Conservation (phyloP, 2,329 filamentous ascomycete genomes). For the Nigrospora oryzae region DNA sequence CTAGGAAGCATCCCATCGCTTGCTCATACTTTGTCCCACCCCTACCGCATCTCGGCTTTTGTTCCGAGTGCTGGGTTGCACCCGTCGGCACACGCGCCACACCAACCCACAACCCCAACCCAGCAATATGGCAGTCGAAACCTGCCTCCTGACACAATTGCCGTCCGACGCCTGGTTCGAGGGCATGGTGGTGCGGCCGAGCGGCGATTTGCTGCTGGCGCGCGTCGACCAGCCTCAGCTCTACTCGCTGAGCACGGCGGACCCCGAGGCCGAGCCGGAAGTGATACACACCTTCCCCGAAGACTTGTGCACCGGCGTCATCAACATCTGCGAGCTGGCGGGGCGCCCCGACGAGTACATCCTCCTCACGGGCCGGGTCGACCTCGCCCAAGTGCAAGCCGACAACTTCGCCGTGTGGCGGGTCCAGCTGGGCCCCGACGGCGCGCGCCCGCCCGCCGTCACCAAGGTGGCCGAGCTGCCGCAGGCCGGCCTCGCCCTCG, state of each 20-base stretch:
- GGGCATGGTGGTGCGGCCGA: constrained; percentile 17
- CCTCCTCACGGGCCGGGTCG: constrained; percentile 14
- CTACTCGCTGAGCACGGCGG: constrained; percentile 18
- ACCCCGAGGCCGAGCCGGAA: constrained; percentile 13
- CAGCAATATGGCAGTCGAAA: too few relatives aligned
- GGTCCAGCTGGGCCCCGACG: constrained; percentile 10
- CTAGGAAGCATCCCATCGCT: too few relatives aligned
- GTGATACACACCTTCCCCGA: constrained; percentile 16
- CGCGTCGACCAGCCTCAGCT: constrained; percentile 20
- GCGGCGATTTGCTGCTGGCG: constrained; percentile 17
- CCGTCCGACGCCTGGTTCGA: constrained; percentile 23
- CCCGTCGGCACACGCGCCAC: too few relatives aligned
- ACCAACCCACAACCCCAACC: too few relatives aligned
- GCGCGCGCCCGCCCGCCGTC: constrained; percentile 14
- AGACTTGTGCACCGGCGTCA: constrained; percentile 11
- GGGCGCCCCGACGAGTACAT: constrained; percentile 17
- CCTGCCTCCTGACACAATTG: constrained; percentile 16
- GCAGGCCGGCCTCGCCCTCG: constrained; percentile 12
- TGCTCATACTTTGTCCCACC: too few relatives aligned
- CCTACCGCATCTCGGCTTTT: too few relatives aligned
- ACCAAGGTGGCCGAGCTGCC: constrained; percentile 11
- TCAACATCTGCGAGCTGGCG: constrained; percentile 16
- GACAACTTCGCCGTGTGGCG: constrained; percentile 17
- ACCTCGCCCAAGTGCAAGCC: constrained; percentile 19
- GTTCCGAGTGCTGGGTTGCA: too few relatives aligned